Evolutionary conservation across 495 filamentous ascomycete species (phyloP), one percentile per base, ranked within the genome.

Genomic region (Trypethelium eluteriae): DNA sequence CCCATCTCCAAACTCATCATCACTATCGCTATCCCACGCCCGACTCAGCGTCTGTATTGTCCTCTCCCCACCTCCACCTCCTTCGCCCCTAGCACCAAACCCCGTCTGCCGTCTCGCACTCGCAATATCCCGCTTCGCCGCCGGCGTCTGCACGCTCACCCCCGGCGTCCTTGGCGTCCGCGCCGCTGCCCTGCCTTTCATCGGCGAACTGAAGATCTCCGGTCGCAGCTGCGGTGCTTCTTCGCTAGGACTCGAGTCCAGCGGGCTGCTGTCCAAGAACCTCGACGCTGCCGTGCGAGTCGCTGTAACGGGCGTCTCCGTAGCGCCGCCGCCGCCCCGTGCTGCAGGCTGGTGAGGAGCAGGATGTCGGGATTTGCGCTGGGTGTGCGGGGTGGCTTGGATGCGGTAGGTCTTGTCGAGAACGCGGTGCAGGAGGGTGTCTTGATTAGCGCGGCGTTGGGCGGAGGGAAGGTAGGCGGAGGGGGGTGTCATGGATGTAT

Each of bases 321-420:
- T 47, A 39, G 57, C 36, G 62, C 65, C 7, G 64, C 49, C 25
- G 71, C 56, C 11, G 71, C 70, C 12, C 50, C 25, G 25, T 25
- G 25, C 25, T 25, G 25, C 25, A 25, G 25, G 25, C 25, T 25
- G 25, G 25, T 25, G 71, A 76, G 63, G 73, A 70, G 65, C 72
- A 47, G 64, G 71, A 62, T 73, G 70, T 76, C 82, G 66, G n/a
- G 53, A 7, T 59, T 59, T 34, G 49, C 69, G 70, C 50, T 69
- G 71, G 11, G 80, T 89, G 62, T 90, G 86, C 0, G 94, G 95
- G 9, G 94, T 98, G 12, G 94, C 92, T 78, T 92, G 89, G 1
- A 98, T 78, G 38, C 95, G 89, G 76, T 95, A 98, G 53, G 89
- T 97, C 74, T 94, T 96, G 78, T 97, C 91, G 7, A 91, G 85